Conservation (phyloP, 371 early-diverging fungal genomes). For the Circinella minor region DNA sequence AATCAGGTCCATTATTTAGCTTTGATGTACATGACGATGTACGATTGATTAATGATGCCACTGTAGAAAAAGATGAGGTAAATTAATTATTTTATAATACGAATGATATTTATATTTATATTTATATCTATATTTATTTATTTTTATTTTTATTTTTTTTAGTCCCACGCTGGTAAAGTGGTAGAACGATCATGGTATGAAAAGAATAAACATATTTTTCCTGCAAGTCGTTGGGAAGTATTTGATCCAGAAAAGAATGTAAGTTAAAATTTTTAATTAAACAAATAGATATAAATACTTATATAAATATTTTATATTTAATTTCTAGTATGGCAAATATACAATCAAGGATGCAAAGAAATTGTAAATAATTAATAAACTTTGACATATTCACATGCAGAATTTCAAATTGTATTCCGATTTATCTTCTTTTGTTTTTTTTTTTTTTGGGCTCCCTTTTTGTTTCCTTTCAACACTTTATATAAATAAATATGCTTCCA, state of each 20-base stretch:
- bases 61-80: constrained; percentile 86
- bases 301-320: not conserved
- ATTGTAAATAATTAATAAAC: not conserved
- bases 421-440: not conserved
- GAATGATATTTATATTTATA: not conserved
- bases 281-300: too few relatives aligned
- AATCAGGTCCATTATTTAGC: constrained; percentile 92
- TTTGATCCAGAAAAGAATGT: constrained; percentile 88
- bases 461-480: not conserved
- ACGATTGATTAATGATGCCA: constrained; percentile 85
- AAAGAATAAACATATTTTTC: constrained; percentile 96
- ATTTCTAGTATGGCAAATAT: constrained; percentile 78
- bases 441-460: not conserved
- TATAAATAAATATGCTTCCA: constrained; percentile 12
- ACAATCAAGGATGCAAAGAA: constrained; percentile 58
- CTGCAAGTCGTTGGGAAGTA: constrained; percentile 93
- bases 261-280: constrained; percentile 20
- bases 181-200: constrained; percentile 95
- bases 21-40: constrained; percentile 96
- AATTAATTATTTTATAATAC: not conserved
- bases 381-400: constrained; percentile 6
- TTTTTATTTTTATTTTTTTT: not conserved
- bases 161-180: constrained; percentile 96
- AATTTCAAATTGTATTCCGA: not conserved
- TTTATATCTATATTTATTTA: not conserved